Conservation (phyloP, 805 yeast genomes). For the Huiozyma sinensis region DNA sequence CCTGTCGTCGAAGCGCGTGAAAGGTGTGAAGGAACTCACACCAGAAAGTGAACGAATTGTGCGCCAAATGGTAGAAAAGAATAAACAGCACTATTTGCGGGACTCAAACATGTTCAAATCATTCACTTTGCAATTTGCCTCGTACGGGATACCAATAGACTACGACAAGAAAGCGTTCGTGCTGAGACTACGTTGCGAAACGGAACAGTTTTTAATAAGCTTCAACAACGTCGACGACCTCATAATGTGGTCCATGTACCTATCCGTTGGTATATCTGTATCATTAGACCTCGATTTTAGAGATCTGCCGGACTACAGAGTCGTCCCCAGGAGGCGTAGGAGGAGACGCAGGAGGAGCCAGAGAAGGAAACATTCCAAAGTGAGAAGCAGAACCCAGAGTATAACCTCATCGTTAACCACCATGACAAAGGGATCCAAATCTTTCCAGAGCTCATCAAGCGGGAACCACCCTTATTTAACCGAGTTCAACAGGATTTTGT, state of each 20-base stretch:
- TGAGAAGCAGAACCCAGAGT: constrained; percentile 1
- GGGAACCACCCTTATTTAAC: too few species aligned
- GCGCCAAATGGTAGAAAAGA: constrained; percentile 9
- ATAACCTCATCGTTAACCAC: neutral
- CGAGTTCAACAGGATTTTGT: too few species aligned
- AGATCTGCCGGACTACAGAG: constrained; percentile 62
- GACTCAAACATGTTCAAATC: constrained; percentile 40
- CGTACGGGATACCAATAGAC: constrained; percentile 77
- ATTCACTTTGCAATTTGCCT: constrained; percentile 75
- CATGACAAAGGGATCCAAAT: neutral
- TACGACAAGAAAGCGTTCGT: constrained; percentile 61
- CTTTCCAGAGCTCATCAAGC: too few species aligned
- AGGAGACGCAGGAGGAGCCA: constrained; percentile 40
- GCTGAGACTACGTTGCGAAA: constrained; percentile 67
- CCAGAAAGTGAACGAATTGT: constrained; percentile 10
- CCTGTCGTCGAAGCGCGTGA: constrained; percentile 6
- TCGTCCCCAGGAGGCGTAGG: constrained; percentile 71
- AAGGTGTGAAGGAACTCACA: neutral
- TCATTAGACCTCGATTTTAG: constrained; percentile 67
- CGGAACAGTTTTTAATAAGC: constrained; percentile 66
- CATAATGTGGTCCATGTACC: constrained; percentile 67
- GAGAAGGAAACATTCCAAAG: neutral
- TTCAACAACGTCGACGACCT: constrained; percentile 53
- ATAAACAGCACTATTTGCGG: constrained; percentile 21
- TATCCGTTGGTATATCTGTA: constrained; percentile 69